Base-by-base conservation (phyloP, 169 alveolate species). In the Blepharisma undulans region DNA sequence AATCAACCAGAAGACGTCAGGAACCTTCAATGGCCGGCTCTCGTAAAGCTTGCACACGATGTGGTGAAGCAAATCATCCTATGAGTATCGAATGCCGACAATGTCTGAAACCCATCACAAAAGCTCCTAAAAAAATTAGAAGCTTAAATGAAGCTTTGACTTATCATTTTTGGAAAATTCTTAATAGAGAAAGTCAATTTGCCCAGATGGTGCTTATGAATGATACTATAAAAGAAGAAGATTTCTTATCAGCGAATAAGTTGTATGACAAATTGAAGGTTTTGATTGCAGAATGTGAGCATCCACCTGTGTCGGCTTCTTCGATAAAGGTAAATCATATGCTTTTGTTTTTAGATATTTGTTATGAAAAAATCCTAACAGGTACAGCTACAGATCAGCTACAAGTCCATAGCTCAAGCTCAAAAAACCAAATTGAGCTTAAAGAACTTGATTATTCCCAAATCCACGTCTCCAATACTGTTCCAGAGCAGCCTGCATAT, bases 1-100 rank as follows among this genome's bases (percentile, higher is more conserved):
- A 88, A 34, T 21, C 60, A 18, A 76, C 87, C n/a, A 33, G 92
- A 22, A 88, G 87, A 30, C 74, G 87, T 32, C 76, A 32, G 22
- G 92, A 88, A 76, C 87, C 92, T 34, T 74, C 78, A 14, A 21
- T 33, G 30, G 79, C 88, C 6, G 85, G 91, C n/a, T 22, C 34
- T 32, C 74, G 59, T n/a, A 88, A 88, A 36, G 22, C 30, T 18
- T 88, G 92, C 59, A 76, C 25, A 1, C 27, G 59, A 34, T 88
- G 92, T 59, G 92, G 92, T 30, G 92, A 88, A 25, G n/a, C 27
- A n/a, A 88, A 88, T 48, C 87, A 88, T 27, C 32, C 76, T 21
- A 27, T 76, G 19, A 74, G 87, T 59, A 88, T 76, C 76, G 92
- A 88, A 76, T 88, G 92, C 87, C 27, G 87, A 25, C 74, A 76